Percentiles rank a stretch among this genome's conserved stretches.
These are phyloP conservation scores for Phytopythium chamaehyphon DNA, from an alignment of 352 stramenopile species.

Conservation along the genomic window DNA sequence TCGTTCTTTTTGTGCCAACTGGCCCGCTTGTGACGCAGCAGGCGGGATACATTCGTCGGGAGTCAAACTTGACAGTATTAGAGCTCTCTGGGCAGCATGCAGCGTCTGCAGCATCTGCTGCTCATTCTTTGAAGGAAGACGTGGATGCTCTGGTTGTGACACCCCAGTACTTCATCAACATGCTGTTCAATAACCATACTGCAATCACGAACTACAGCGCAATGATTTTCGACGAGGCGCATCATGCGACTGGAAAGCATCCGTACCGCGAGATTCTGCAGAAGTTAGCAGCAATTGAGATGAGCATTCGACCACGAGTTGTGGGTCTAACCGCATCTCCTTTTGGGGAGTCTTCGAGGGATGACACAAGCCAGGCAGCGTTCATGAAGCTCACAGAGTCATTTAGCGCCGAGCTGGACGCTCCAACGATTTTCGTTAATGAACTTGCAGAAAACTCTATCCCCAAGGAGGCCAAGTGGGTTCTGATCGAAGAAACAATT, in stretches of 20 bases:
- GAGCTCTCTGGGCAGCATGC: conserved; percentile 58
- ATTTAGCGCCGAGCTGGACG: conserved; percentile 56
- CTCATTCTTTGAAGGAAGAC: conserved; percentile 13
- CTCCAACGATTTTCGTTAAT: conserved; percentile 47
- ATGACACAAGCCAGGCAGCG: conserved; percentile 24
- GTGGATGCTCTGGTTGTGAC: conserved; percentile 56
- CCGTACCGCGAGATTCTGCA: conserved; percentile 59
- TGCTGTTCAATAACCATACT: conserved; percentile 30
- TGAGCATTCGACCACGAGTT: conserved; percentile 34
- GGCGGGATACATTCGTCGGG: conserved; percentile 58
- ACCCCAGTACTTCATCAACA: conserved; percentile 68
- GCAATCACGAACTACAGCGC: conserved; percentile 54
- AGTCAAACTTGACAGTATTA: conserved; percentile 48
- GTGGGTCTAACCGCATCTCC: conserved; percentile 68
- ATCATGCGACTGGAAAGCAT: conserved; percentile 62
- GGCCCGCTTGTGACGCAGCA: conserved; percentile 74
- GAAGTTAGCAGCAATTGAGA: conserved; percentile 23
- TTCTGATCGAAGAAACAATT: conserved; percentile 33
- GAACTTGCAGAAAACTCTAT: conserved; percentile 44
- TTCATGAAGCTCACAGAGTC: conserved; percentile 34
- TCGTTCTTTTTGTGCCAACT: conserved; percentile 72
- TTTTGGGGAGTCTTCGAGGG: conserved; percentile 52
- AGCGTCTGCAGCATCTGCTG: conserved; percentile 5
- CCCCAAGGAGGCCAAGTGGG: conserved; percentile 59
- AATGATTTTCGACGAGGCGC: conserved; percentile 81